Evolutionary conservation across 176 grass and related monocot species (phyloP).

Genomic region (Carex myosuroides): DNA sequence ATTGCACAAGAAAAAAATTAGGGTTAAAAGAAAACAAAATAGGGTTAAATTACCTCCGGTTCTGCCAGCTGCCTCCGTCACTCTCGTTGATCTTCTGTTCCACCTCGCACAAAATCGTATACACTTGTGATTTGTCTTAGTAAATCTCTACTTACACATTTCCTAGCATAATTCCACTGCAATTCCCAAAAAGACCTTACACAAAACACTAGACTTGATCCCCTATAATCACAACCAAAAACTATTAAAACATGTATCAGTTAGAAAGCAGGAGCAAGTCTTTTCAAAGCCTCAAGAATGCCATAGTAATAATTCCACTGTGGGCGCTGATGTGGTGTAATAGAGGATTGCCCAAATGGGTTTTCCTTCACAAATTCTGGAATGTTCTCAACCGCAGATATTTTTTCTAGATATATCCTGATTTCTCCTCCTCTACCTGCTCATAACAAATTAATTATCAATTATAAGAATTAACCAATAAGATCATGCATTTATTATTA

Average conservation of each 20-base stretch:
- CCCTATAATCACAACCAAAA: neutral
- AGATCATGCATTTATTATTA: neutral
- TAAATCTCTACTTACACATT: no score
- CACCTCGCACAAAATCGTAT: no score
- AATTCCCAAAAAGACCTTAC: no score
- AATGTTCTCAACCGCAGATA: slow-evolving; percentile 52
- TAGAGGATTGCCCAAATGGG: slow-evolving; percentile 74
- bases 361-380: slow-evolving; percentile 44
- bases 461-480: neutral
- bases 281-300: neutral
- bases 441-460: slow-evolving; percentile 10
- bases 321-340: slow-evolving; percentile 33
- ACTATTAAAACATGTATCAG: neutral
- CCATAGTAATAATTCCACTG: slow-evolving; percentile 53
- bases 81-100: neutral
- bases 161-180: no score
- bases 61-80: no score
- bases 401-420: slow-evolving; percentile 58
- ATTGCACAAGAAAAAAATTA: no score
- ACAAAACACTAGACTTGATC: no score
- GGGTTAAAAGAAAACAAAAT: no score
- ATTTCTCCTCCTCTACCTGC: slow-evolving; percentile 72
- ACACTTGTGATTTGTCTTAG: no score
- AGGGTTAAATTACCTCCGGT: no score
- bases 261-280: no score